Conservation (phyloP, 1,139 yeast species). For the Taiozyma sp. region DNA sequence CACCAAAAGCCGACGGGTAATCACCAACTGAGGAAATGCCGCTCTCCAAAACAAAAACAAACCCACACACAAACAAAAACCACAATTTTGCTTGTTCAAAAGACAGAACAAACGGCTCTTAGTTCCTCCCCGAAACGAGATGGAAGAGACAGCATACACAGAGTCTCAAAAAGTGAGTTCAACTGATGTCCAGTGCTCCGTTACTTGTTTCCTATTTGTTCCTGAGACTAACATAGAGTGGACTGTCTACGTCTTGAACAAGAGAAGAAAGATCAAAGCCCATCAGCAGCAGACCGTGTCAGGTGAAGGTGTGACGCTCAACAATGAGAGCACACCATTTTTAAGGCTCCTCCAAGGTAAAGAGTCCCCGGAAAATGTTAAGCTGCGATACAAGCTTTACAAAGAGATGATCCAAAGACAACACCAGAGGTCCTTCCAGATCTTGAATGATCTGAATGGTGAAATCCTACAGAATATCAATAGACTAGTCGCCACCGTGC, state of each 20-base stretch:
- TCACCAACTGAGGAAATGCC: too few relatives aligned
- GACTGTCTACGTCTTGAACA: constrained; percentile 11
- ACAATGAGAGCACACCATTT: constrained; percentile 29
- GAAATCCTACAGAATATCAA: constrained; percentile 12
- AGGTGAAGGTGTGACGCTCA: constrained; percentile 14
- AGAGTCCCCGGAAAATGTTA: constrained; percentile 35
- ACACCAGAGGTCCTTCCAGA: constrained; percentile 11
- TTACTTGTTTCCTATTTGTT: background rate
- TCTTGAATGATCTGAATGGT: constrained; percentile 13
- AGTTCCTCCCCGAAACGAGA: background rate
- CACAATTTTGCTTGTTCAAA: too few relatives aligned
- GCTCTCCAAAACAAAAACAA: too few relatives aligned
- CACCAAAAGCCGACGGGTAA: too few relatives aligned
- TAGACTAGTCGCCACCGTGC: constrained; percentile 1
- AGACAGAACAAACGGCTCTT: too few relatives aligned
- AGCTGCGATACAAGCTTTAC: constrained; percentile 37
- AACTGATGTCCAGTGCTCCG: too few relatives aligned
- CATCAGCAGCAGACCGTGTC: constrained; percentile 2
- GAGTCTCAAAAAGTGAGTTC: constrained; percentile 14
- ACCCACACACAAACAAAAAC: too few relatives aligned
- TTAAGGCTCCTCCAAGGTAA: constrained; percentile 34
- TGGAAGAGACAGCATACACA: constrained; percentile 6
- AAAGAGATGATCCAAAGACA: constrained; percentile 25
- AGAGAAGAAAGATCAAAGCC: constrained; percentile 2
- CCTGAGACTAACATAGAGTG: background rate